Conservation (phyloP, 2,329 filamentous ascomycete species). For the Ophiobolus disseminans region DNA sequence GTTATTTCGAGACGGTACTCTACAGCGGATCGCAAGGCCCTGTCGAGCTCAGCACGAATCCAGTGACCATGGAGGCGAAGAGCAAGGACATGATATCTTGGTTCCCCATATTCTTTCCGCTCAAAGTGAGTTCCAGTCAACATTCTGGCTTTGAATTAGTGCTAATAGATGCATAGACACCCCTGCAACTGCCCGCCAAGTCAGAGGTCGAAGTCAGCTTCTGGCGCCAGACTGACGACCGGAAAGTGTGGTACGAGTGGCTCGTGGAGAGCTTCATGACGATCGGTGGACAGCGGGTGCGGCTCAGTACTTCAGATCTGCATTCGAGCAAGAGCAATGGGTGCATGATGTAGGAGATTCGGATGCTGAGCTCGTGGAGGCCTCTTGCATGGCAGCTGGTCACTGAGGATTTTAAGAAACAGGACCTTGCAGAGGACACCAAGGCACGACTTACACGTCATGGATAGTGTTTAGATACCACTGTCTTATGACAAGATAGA, state of each 20-base stretch:
- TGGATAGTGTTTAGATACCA: too few species aligned
- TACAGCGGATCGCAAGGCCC: slow-evolving; percentile 68
- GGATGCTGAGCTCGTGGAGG: too few species aligned
- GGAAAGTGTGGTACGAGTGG: slow-evolving; percentile 99
- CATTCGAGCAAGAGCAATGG: slow-evolving; percentile 50
- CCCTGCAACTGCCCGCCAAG: slow-evolving; percentile 83
- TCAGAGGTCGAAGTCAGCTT: slow-evolving; percentile 89
- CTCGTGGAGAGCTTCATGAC: slow-evolving; percentile 82
- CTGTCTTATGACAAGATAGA: too few species aligned
- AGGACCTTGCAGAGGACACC: too few species aligned
- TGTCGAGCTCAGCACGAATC: slow-evolving; percentile 90
- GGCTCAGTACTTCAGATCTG: slow-evolving; percentile 61
- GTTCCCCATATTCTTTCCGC: slow-evolving; percentile 98
- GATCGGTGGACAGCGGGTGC: slow-evolving; percentile 68
- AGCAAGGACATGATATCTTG: slow-evolving; percentile 98
- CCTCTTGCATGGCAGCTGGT: too few species aligned
- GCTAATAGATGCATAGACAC: slow-evolving; percentile 65
- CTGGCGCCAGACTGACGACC: slow-evolving; percentile 94
- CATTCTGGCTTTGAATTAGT: background rate
- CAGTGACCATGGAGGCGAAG: slow-evolving; percentile 88
- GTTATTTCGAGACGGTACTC: slow-evolving; percentile 96
- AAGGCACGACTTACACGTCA: too few species aligned
- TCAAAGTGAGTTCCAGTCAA: slow-evolving; percentile 72
- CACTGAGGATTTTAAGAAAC: too few species aligned
- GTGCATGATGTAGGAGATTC: slow-evolving; percentile 49